Conservation (phyloP, 2,329 filamentous ascomycete species). For the Incumbomyces lentus region DNA sequence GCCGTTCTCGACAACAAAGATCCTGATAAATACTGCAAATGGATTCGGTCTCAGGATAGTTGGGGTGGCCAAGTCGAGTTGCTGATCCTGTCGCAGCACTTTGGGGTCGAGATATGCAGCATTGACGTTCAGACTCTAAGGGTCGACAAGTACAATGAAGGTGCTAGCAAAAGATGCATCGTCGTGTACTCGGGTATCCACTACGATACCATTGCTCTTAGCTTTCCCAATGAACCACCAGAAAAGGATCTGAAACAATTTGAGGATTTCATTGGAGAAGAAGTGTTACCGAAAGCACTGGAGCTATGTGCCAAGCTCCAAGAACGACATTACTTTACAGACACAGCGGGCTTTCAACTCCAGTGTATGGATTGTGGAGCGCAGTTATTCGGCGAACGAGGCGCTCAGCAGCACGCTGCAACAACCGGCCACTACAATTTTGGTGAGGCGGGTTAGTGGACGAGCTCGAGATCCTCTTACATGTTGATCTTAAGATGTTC, state of each 20-base stretch:
- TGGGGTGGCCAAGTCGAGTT: conserved; percentile 94
- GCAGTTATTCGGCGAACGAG: conserved; percentile 35
- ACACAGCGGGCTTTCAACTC: conserved; percentile 69
- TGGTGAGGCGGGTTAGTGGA: conserved; percentile 32
- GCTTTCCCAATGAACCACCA: conserved; percentile 51
- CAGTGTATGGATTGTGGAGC: conserved; percentile 56
- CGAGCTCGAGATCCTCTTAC: too few species aligned
- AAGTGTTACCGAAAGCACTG: conserved; percentile 48
- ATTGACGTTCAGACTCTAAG: conserved; percentile 64
- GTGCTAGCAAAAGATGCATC: conserved; percentile 51
- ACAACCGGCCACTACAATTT: conserved; percentile 41
- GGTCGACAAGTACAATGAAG: conserved; percentile 70
- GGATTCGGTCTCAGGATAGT: conserved; percentile 67
- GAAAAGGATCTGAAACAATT: conserved; percentile 69
- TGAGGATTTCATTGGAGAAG: conserved; percentile 43
- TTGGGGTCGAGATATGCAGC: conserved; percentile 74
- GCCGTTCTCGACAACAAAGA: conserved; percentile 61
- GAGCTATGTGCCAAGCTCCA: conserved; percentile 57
- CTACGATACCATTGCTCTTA: conserved; percentile 80
- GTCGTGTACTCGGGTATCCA: conserved; percentile 88
- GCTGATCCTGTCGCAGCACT: conserved; percentile 71
- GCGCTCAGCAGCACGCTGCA: conserved; percentile 36
- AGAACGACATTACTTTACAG: conserved; percentile 73
- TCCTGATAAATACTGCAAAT: conserved; percentile 66
- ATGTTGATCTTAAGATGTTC: too few species aligned